Percentiles rank a stretch among this genome's conserved stretches.
These are phyloP conservation scores for Sphagnurus paluster DNA, from an alignment of 1,284 basidiomycete genomes.

Conservation along the genomic window DNA sequence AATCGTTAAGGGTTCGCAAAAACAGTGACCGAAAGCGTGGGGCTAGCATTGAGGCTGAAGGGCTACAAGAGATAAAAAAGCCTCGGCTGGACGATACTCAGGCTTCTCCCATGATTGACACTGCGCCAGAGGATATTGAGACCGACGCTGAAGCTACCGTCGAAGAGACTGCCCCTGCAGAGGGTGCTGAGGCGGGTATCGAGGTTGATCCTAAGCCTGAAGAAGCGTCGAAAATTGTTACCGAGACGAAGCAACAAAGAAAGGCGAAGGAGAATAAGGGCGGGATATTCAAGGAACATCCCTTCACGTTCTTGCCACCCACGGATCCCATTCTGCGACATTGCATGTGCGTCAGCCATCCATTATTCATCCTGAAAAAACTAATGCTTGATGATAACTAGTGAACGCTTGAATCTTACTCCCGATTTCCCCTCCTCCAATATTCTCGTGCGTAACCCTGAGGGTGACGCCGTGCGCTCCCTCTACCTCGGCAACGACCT, in stretches of 20 bases:
- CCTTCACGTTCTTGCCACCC: slow-evolving; percentile 79
- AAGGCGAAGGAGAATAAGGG: slow-evolving; percentile 24
- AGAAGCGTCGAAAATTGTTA: no score
- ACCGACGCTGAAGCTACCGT: slow-evolving; percentile 5
- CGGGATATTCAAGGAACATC: slow-evolving; percentile 84
- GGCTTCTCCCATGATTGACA: slow-evolving; percentile 3
- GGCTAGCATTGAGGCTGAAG: slow-evolving; percentile 21
- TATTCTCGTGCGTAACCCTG: slow-evolving; percentile 86
- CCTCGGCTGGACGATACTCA: slow-evolving; percentile 21
- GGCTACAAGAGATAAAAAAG: slow-evolving; percentile 23
- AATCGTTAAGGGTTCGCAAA: not conserved
- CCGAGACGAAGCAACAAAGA: not conserved
- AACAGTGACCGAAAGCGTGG: slow-evolving; percentile 13
- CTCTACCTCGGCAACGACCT: slow-evolving; percentile 90
- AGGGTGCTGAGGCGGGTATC: not conserved
- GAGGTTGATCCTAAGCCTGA: not conserved
- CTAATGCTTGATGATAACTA: slow-evolving; percentile 29
- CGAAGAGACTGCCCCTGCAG: not conserved
- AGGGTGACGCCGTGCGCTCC: slow-evolving; percentile 76
- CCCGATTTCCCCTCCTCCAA: slow-evolving; percentile 76
- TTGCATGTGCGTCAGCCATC: slow-evolving; percentile 58
- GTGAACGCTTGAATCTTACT: slow-evolving; percentile 74
- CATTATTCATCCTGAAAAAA: slow-evolving; percentile 3
- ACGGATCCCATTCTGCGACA: slow-evolving; percentile 69
- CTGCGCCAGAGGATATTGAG: slow-evolving; percentile 8